Evolutionary conservation across 2,329 filamentous ascomycete genomes (phyloP).

Genomic region (Coccinonectria pachysandricola): DNA sequence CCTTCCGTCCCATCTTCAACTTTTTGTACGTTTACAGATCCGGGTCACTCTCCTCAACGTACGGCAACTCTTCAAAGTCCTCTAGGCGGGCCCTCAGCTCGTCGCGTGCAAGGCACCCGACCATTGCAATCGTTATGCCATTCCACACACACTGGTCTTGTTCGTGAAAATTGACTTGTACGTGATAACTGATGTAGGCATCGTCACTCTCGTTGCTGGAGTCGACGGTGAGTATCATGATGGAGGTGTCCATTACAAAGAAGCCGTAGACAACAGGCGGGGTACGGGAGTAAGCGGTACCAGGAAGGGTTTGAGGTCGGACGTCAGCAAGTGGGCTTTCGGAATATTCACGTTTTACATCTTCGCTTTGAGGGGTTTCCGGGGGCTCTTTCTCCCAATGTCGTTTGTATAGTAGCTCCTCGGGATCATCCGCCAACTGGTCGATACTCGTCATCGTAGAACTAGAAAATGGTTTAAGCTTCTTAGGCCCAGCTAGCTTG

Average conservation of each 20-base stretch:
- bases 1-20: background rate
- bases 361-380: background rate
- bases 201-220: conserved; percentile 24
- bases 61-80: conserved; percentile 25
- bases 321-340: background rate
- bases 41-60: conserved; percentile 26
- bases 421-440: conserved; percentile 3
- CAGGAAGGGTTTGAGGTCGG: conserved; percentile 5
- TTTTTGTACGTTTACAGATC: too few species aligned
- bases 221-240: conserved; percentile 31
- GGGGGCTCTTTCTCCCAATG: background rate
- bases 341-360: background rate
- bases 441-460: conserved; percentile 3
- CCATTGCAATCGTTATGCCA: conserved; percentile 31
- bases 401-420: conserved; percentile 1
- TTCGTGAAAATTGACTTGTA: conserved; percentile 30
- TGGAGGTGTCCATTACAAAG: conserved; percentile 29
- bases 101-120: conserved; percentile 30
- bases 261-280: conserved; percentile 34
- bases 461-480: conserved; percentile 3
- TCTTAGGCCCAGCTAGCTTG: conserved; percentile 9
- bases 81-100: conserved; percentile 24
- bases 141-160: conserved; percentile 34
- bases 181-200: conserved; percentile 32
- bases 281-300: conserved; percentile 15